Percentiles rank a stretch among this genome's conserved stretches.
These are phyloP conservation scores for Carpinus viminea DNA, from an alignment of 306 rosid genomes.

Conservation along the genomic window DNA sequence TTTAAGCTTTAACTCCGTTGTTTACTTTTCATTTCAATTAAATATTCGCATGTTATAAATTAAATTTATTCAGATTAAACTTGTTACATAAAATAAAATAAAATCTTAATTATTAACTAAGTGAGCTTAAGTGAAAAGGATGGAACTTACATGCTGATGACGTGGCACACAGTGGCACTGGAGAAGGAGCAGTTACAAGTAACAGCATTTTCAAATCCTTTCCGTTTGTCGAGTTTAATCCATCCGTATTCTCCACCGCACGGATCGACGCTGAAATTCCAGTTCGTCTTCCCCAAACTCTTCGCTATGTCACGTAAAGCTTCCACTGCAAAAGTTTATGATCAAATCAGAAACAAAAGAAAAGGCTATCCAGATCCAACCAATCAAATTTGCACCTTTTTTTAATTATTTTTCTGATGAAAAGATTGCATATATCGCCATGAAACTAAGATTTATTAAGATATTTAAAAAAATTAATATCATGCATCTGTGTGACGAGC, in stretches of 20 bases:
- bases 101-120: too few species aligned
- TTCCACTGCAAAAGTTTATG: conserved; percentile 38
- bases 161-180: conserved; percentile 50
- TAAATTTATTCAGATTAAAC: too few species aligned
- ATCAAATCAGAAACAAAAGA: neutral
- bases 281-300: conserved; percentile 48
- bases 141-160: conserved; percentile 50
- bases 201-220: conserved; percentile 32
- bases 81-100: too few species aligned
- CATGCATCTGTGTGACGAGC: neutral
- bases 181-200: conserved; percentile 45
- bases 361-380: neutral
- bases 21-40: neutral
- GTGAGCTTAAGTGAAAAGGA: neutral
- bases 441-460: neutral
- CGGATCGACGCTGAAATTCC: conserved; percentile 55
- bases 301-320: conserved; percentile 45
- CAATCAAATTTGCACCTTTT: neutral
- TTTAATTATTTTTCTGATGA: neutral
- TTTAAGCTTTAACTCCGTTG: too few species aligned
- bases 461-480: neutral
- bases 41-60: neutral
- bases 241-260: conserved; percentile 48
- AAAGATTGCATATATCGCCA: neutral
- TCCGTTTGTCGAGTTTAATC: conserved; percentile 16